These are phyloP conservation scores for Rhododendron griersonianum DNA, from an alignment of 148 eudicot species.

Conservation along the genomic window DNA sequence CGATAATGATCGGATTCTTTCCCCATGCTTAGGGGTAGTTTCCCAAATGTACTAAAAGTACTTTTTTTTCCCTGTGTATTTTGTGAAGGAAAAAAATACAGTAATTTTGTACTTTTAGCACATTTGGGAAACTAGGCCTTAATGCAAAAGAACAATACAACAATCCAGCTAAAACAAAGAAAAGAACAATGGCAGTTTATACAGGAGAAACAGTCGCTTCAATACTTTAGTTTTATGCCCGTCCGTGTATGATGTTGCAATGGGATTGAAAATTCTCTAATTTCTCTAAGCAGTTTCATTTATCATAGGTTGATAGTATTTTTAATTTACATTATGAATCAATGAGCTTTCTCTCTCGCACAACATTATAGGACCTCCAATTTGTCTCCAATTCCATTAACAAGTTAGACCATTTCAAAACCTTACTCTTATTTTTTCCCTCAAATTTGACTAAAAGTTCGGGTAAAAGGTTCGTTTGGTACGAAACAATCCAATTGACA, in stretches of 20 bases:
- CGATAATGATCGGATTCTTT: neutral
- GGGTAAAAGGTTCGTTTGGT: neutral
- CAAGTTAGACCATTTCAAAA: neutral
- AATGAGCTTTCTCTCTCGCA: neutral
- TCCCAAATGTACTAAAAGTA: too few species aligned
- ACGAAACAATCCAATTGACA: neutral
- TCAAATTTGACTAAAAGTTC: neutral
- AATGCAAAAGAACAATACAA: too few species aligned
- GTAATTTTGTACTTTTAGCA: too few species aligned
- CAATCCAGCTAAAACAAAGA: too few species aligned
- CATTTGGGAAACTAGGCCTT: too few species aligned
- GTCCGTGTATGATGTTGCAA: neutral
- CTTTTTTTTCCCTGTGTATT: too few species aligned
- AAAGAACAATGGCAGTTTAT: neutral
- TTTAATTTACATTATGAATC: neutral
- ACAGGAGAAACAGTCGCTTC: neutral
- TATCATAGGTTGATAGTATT: neutral
- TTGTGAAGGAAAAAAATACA: too few species aligned
- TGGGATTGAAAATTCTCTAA: neutral
- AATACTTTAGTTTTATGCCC: neutral
- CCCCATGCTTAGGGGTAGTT: neutral
- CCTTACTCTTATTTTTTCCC: neutral
- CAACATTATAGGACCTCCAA: neutral
- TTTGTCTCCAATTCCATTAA: neutral
- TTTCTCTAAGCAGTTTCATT: neutral